Evolutionary conservation across 306 rosid genomes (phyloP), one percentile per base, ranked within the genome.

Genomic region (Canavalia ensiformis): DNA sequence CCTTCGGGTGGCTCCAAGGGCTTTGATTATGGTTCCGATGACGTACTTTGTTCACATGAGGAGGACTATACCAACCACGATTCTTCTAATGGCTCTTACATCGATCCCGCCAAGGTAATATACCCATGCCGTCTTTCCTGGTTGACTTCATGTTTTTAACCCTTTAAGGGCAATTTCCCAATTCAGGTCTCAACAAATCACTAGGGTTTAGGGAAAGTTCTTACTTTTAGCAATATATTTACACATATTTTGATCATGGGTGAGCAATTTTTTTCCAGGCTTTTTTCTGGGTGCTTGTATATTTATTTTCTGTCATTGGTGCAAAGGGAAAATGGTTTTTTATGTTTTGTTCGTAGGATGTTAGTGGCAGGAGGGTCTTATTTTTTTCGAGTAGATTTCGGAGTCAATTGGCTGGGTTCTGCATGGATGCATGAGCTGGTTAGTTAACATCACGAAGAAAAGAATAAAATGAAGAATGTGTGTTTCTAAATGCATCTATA

Each of bases 11-110:
- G 81, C 49, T 89, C 95, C 13, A 89, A 90, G 59, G 86, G 87
- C 0, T 83, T 89, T 54, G 91, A 92, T 88, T 90, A 89, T 54
- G 88, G 72, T 11, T 76, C 98, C 39, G 98, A 88, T 68, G 97
- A 94, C 46, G 81, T 94, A 77, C 95, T 92, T 41, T 87, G 87
- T 75, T 79, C 98, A 0, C 88, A 86, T 68, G 93, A 94, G 25
- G 39, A 68, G 4, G 96, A 90, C 83, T 86, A 66, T 46, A 73
- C 18, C 49, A 83, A 83, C 76, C 90, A 86, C 62, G 92, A 85
- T 79, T 55, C 91, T 50, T 72, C 92, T 12, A 90, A 91, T 69
- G 94, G 88, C 7, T 84, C 18, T 76, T 90, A 82, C 80, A 47
- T 50, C 70, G 96, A 94, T 18, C 86, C 94, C n/a, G 52, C 76